Evolutionary conservation across 257 asterid genomes (phyloP).

Genomic region (Handroanthus guayacan): DNA sequence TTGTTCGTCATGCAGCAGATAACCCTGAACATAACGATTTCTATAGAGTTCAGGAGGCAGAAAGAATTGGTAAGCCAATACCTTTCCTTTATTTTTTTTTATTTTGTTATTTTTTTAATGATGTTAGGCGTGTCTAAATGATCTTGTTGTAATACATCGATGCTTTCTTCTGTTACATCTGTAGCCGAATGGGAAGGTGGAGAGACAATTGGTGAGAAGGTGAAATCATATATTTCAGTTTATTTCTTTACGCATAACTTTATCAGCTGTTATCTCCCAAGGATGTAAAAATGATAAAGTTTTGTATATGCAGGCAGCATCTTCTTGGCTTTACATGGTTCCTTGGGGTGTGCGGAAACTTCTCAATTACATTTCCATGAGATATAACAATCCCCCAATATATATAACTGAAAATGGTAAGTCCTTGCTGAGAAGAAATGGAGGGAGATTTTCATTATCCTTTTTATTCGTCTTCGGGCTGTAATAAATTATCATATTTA

Average conservation of each 20-base stretch:
- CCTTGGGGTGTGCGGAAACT: slow-evolving; percentile 40
- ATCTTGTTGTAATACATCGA: slow-evolving; percentile 4
- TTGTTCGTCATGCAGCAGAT: slow-evolving; percentile 48
- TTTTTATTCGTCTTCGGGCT: neutral
- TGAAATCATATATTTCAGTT: slow-evolving; percentile 25
- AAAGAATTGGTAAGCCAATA: slow-evolving; percentile 51
- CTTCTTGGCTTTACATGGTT: neutral
- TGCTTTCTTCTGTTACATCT: slow-evolving; percentile 29
- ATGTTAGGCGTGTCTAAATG: neutral
- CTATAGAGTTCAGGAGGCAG: slow-evolving; percentile 56
- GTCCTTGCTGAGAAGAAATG: slow-evolving; percentile 9
- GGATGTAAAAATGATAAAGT: neutral
- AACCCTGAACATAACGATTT: slow-evolving; percentile 48
- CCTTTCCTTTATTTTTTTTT: slow-evolving; percentile 8
- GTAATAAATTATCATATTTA: neutral
- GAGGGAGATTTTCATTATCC: neutral
- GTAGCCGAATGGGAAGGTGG: slow-evolving; percentile 65
- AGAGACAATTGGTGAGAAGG: slow-evolving; percentile 62
- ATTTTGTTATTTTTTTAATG: neutral
- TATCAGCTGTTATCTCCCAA: slow-evolving; percentile 11
- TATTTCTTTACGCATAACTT: slow-evolving; percentile 10
- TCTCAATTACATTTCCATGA: slow-evolving; percentile 50
- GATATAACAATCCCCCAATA: slow-evolving; percentile 55
- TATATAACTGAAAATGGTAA: slow-evolving; percentile 64
- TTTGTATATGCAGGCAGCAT: slow-evolving; percentile 52